Conservation (phyloP, 2,329 filamentous ascomycete genomes). For the Alternaria novae-zelandiae region DNA sequence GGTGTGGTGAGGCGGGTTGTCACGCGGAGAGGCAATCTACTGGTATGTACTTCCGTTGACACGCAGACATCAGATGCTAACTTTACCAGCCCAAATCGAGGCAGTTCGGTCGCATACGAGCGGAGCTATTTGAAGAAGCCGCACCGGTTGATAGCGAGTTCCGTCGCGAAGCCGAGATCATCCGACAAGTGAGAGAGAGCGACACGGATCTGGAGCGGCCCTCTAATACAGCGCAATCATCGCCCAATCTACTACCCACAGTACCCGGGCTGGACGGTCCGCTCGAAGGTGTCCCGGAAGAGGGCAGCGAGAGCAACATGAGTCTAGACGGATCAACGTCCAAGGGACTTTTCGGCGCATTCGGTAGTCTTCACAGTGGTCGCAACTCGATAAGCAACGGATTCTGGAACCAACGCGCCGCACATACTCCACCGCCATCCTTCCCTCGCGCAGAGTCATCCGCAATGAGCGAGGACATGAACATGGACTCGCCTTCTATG, state of each 20-base stretch:
- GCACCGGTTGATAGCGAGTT: slow-evolving; percentile 88
- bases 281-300: slow-evolving; percentile 73
- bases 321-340: slow-evolving; percentile 51
- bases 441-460: slow-evolving; percentile 63
- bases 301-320: slow-evolving; percentile 64
- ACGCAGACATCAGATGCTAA: slow-evolving; percentile 14
- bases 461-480: slow-evolving; percentile 69
- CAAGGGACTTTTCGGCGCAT: slow-evolving; percentile 65
- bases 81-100: slow-evolving; percentile 84
- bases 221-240: slow-evolving; percentile 68
- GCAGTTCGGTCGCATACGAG: slow-evolving; percentile 90
- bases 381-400: slow-evolving; percentile 74
- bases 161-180: slow-evolving; percentile 90
- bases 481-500: slow-evolving; percentile 70
- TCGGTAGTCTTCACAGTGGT: slow-evolving; percentile 79
- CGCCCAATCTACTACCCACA: slow-evolving; percentile 68
- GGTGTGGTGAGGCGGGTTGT: slow-evolving; percentile 84
- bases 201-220: slow-evolving; percentile 68
- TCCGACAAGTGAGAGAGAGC: slow-evolving; percentile 91
- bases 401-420: slow-evolving; percentile 77
- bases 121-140: slow-evolving; percentile 85
- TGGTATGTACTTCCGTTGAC: slow-evolving; percentile 65
- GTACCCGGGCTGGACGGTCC: slow-evolving; percentile 62
- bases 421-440: slow-evolving; percentile 63
- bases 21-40: slow-evolving; percentile 83